phyloP scores from a whole-genome alignment of 2,329 filamentous ascomycete species.

The Sordariomycetes sp. region DNA sequence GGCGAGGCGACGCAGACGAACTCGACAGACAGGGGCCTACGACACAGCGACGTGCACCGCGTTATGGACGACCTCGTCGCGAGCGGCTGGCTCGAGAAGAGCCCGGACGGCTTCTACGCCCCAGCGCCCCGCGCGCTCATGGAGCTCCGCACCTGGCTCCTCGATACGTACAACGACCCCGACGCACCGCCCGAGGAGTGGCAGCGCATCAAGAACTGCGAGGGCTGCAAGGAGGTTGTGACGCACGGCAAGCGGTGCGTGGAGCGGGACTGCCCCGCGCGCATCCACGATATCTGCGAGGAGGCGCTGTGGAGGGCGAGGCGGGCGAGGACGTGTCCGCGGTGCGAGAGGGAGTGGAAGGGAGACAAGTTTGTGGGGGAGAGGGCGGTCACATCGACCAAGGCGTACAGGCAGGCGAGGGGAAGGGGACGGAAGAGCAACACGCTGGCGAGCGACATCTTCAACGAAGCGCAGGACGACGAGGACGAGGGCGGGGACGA shows the following conservation, averaged over 20 bases:
- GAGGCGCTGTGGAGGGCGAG: slow-evolving; percentile 62
- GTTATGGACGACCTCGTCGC: slow-evolving; percentile 60
- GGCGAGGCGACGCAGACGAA: slow-evolving; percentile 22
- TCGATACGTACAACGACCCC: slow-evolving; percentile 81
- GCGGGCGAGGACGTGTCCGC: slow-evolving; percentile 52
- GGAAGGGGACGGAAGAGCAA: slow-evolving; percentile 12
- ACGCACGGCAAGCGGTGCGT: slow-evolving; percentile 73
- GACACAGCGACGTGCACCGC: slow-evolving; percentile 65
- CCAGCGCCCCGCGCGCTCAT: slow-evolving; percentile 70
- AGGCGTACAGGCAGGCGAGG: slow-evolving; percentile 31
- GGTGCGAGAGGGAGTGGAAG: slow-evolving; percentile 40
- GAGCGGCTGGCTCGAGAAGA: slow-evolving; percentile 80
- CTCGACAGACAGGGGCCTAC: slow-evolving; percentile 47
- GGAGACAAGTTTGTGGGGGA: slow-evolving; percentile 43
- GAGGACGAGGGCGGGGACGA: slow-evolving; percentile 10
- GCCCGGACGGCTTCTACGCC: slow-evolving; percentile 59
- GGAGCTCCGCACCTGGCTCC: slow-evolving; percentile 74
- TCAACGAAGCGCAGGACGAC: slow-evolving; percentile 8
- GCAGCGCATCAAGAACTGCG: slow-evolving; percentile 76
- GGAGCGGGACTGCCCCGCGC: slow-evolving; percentile 53
- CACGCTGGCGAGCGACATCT: slow-evolving; percentile 4
- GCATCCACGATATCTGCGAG: slow-evolving; percentile 70
- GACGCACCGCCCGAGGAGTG: slow-evolving; percentile 48
- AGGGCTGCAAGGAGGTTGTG: slow-evolving; percentile 81
- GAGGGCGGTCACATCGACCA: slow-evolving; percentile 42